phyloP scores from a whole-genome alignment of 2,329 filamentous ascomycete genomes.

The Colletotrichum echinochloae region DNA sequence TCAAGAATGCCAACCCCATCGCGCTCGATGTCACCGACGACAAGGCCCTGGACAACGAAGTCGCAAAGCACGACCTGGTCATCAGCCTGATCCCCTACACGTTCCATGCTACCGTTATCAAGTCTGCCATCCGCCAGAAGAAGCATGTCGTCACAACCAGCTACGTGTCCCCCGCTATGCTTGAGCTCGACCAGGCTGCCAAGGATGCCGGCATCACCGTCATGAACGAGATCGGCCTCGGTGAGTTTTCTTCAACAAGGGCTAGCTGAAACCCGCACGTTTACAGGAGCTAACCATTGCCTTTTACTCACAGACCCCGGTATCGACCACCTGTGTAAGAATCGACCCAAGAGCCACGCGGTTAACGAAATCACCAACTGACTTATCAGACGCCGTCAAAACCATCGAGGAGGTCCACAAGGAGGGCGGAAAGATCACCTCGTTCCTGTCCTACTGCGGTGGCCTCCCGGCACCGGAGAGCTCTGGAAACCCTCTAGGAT shows the following conservation, averaged over 20 bases:
- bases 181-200: constrained; percentile 82
- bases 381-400: constrained; percentile 80
- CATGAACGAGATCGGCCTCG: constrained; percentile 93
- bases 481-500: constrained; percentile 10
- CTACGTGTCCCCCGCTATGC: constrained; percentile 92
- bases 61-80: constrained; percentile 84
- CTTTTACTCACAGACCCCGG: constrained; percentile 67
- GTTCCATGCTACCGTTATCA: constrained; percentile 89
- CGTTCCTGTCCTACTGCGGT: constrained; percentile 88
- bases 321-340: constrained; percentile 72
- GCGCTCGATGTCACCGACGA: constrained; percentile 85
- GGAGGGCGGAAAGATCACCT: constrained; percentile 84
- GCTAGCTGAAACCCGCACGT: neutral
- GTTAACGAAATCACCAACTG: constrained; percentile 46
- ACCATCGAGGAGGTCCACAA: constrained; percentile 88
- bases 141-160: constrained; percentile 96
- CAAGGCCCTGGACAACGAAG: constrained; percentile 80
- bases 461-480: constrained; percentile 72
- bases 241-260: constrained; percentile 40
- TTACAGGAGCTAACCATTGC: neutral
- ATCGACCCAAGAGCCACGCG: constrained; percentile 48
- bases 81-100: constrained; percentile 92
- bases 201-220: constrained; percentile 97
- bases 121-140: constrained; percentile 91
- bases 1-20: constrained; percentile 80